Conservation (phyloP, 2,329 filamentous ascomycete species). For the Penicillium sp. region DNA sequence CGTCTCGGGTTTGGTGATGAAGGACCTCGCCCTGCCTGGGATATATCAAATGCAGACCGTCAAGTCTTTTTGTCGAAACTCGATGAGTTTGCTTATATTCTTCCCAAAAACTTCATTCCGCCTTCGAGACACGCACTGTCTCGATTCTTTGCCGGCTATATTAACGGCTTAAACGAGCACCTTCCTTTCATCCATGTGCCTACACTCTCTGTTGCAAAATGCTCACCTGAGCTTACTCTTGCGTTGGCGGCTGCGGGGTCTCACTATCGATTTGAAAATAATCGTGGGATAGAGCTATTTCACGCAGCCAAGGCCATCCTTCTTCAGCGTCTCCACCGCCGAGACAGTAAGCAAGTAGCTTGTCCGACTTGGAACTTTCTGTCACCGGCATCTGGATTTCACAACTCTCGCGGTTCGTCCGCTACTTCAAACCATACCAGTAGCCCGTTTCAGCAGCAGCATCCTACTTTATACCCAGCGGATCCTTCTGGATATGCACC, state of each 20-base stretch:
- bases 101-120: constrained; percentile 41
- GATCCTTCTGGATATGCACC: constrained; percentile 28
- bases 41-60: constrained; percentile 41
- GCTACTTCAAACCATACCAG: constrained; percentile 35
- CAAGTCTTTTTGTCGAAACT: constrained; percentile 39
- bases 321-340: constrained; percentile 43
- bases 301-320: constrained; percentile 50
- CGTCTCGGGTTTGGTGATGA: constrained; percentile 37
- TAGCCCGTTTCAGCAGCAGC: constrained; percentile 39
- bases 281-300: constrained; percentile 49
- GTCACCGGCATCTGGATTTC: constrained; percentile 30
- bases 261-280: constrained; percentile 43
- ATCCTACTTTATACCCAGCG: constrained; percentile 27
- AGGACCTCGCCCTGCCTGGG: constrained; percentile 38
- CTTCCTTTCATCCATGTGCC: constrained; percentile 46
- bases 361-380: constrained; percentile 37
- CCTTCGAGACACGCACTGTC: constrained; percentile 43
- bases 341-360: constrained; percentile 40
- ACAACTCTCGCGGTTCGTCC: constrained; percentile 36
- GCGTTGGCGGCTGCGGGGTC: constrained; percentile 45
- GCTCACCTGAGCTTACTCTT: constrained; percentile 43
- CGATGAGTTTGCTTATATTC: constrained; percentile 39
- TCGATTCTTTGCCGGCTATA: constrained; percentile 45
- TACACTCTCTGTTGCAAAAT: constrained; percentile 40
- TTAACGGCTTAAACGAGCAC: constrained; percentile 45